Evolutionary conservation across 2,329 filamentous ascomycete genomes (phyloP).

Genomic region (Akanthomyces uredinophilus): DNA sequence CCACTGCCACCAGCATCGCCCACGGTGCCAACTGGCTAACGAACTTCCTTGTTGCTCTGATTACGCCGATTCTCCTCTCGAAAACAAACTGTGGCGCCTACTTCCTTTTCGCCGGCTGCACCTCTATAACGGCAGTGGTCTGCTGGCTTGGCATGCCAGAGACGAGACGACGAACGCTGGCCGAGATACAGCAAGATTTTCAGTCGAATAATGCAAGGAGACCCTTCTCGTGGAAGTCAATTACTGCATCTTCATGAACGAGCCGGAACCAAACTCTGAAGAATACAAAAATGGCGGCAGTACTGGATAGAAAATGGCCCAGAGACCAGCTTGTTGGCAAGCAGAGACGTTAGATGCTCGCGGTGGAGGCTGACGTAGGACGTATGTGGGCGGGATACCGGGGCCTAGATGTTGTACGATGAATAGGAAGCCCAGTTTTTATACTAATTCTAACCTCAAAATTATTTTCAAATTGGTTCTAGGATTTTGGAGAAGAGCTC

Average conservation of each 20-base stretch:
- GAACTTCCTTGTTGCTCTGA: slow-evolving; percentile 42
- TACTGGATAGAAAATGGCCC: no score
- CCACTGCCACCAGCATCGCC: slow-evolving; percentile 19
- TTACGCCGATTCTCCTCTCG: slow-evolving; percentile 37
- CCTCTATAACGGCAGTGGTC: slow-evolving; percentile 32
- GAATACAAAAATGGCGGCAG: no score
- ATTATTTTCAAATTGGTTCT: no score
- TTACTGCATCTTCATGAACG: no score
- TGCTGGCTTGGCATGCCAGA: slow-evolving; percentile 38
- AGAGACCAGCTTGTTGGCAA: no score
- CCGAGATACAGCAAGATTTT: slow-evolving; percentile 28
- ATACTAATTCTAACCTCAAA: no score
- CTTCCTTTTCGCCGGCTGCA: slow-evolving; percentile 39
- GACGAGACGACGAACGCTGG: slow-evolving; percentile 36
- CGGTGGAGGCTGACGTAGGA: no score
- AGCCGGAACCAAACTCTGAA: no score
- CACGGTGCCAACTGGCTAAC: slow-evolving; percentile 38
- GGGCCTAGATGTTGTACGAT: no score
- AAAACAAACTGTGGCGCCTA: slow-evolving; percentile 38
- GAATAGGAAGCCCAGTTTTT: no score
- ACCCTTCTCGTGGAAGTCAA: neutral
- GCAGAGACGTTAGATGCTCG: no score
- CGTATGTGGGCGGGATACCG: no score
- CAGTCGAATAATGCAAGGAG: neutral
- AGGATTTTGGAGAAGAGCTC: neutral